A percentile compares a stretch with the other conserved stretches of the same genome.
These are phyloP conservation scores for Russula sp. DNA, from an alignment of 768 basidiomycete species.

Conservation along the genomic window DNA sequence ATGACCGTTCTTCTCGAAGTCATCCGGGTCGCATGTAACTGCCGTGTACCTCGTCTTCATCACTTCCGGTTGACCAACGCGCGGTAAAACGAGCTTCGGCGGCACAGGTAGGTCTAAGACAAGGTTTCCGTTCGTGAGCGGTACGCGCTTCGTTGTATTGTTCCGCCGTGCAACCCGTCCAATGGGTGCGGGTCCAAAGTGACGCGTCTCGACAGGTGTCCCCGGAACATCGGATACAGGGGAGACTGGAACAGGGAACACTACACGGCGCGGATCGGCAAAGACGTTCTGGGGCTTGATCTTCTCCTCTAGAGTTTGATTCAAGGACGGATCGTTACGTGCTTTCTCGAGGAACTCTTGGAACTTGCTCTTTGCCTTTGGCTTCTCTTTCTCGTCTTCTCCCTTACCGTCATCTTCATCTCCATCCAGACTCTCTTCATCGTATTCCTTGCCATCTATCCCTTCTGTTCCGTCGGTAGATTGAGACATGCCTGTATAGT, in stretches of 20 bases:
- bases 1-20: slow-evolving; percentile 79
- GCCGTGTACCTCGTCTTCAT: slow-evolving; percentile 76
- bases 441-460: not conserved
- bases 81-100: slow-evolving; percentile 70
- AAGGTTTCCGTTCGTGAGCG: slow-evolving; percentile 81
- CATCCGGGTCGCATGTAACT: slow-evolving; percentile 90
- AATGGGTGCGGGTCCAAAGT: slow-evolving; percentile 84
- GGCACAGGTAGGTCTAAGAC: slow-evolving; percentile 83
- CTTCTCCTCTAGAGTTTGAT: slow-evolving; percentile 34
- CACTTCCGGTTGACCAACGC: slow-evolving; percentile 67
- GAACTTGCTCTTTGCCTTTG: slow-evolving; percentile 13
- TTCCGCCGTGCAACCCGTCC: slow-evolving; percentile 74
- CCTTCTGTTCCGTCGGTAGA: slow-evolving; percentile 7
- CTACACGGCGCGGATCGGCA: slow-evolving; percentile 15
- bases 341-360: slow-evolving; percentile 10
- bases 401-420: slow-evolving; percentile 23
- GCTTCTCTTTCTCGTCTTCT: slow-evolving; percentile 23
- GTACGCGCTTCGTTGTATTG: slow-evolving; percentile 71
- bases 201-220: slow-evolving; percentile 56
- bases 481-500: slow-evolving; percentile 3
- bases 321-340: slow-evolving; percentile 11
- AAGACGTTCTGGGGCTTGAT: slow-evolving; percentile 23
- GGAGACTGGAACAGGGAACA: slow-evolving; percentile 26
- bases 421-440: not conserved
- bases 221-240: slow-evolving; percentile 35